Percentiles rank a stretch among this genome's conserved stretches.
Evolutionary conservation across 345 rosid genomes (phyloP).

Genomic region (Eucalyptus dawsonii): DNA sequence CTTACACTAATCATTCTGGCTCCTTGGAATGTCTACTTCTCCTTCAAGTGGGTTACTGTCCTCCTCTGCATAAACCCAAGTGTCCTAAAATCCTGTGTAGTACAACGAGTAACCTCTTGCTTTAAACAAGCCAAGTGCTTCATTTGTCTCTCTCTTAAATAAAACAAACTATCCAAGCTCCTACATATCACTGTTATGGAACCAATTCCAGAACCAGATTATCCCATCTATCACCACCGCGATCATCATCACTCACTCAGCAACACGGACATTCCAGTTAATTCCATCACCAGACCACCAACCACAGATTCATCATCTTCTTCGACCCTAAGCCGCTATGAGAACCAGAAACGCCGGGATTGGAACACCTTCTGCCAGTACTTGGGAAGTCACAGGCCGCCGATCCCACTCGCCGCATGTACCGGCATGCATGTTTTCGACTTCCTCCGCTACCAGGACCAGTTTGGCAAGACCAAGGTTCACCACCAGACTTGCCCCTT

Average conservation of each 20-base stretch:
- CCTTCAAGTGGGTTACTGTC: neutral
- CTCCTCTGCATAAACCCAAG: neutral
- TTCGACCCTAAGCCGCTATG: slow-evolving; percentile 38
- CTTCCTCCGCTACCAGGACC: slow-evolving; percentile 65
- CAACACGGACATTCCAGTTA: neutral
- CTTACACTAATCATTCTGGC: neutral
- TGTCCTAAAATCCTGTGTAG: neutral
- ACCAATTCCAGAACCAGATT: neutral
- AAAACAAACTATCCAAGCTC: neutral
- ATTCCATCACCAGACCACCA: neutral
- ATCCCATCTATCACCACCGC: neutral
- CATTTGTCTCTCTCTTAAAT: neutral
- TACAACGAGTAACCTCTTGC: neutral
- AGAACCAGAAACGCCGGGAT: slow-evolving; percentile 68
- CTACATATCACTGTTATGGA: neutral
- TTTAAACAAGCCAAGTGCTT: neutral
- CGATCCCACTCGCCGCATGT: slow-evolving; percentile 39
- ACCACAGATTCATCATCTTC: neutral
- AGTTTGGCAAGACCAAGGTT: slow-evolving; percentile 63
- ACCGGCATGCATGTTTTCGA: slow-evolving; percentile 66
- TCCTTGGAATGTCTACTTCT: neutral
- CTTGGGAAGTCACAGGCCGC: slow-evolving; percentile 52
- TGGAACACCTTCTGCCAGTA: slow-evolving; percentile 72
- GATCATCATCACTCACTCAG: neutral
- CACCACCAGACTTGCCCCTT: slow-evolving; percentile 52